phyloP scores from a whole-genome alignment of 2,329 filamentous ascomycete species.

The Sporothrix mexicana region DNA sequence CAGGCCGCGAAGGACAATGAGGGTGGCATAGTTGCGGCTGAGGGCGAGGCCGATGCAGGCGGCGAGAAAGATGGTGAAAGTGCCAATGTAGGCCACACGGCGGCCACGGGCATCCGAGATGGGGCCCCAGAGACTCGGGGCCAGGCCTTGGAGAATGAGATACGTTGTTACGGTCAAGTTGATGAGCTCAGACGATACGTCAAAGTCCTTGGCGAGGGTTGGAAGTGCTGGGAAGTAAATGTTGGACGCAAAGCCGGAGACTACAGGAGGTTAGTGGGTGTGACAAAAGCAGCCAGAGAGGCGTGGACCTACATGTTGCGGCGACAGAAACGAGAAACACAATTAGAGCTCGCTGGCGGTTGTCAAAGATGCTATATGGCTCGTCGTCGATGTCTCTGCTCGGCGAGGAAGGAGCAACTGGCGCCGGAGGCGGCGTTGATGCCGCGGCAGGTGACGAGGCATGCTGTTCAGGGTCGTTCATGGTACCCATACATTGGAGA shows the following conservation, averaged over 20 bases:
- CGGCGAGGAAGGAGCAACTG: neutral
- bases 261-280: constrained; percentile 33
- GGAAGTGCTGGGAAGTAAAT: constrained; percentile 58
- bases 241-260: constrained; percentile 65
- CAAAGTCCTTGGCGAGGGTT: constrained; percentile 47
- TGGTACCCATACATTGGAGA: neutral
- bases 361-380: constrained; percentile 59
- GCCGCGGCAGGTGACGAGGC: neutral
- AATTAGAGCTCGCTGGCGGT: constrained; percentile 55
- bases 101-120: constrained; percentile 65
- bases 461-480: constrained; percentile 11
- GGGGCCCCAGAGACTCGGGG: constrained; percentile 65
- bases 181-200: constrained; percentile 49
- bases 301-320: constrained; percentile 53
- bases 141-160: constrained; percentile 67
- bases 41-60: constrained; percentile 67
- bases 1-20: constrained; percentile 65
- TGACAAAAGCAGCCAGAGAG: neutral
- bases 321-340: constrained; percentile 55
- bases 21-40: constrained; percentile 60
- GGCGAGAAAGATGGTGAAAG: constrained; percentile 62
- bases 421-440: neutral
- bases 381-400: neutral
- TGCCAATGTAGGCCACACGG: constrained; percentile 64
- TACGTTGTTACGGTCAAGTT: constrained; percentile 63